Conservation (phyloP, 148 eudicot genomes). For the Gaultheria prostrata region DNA sequence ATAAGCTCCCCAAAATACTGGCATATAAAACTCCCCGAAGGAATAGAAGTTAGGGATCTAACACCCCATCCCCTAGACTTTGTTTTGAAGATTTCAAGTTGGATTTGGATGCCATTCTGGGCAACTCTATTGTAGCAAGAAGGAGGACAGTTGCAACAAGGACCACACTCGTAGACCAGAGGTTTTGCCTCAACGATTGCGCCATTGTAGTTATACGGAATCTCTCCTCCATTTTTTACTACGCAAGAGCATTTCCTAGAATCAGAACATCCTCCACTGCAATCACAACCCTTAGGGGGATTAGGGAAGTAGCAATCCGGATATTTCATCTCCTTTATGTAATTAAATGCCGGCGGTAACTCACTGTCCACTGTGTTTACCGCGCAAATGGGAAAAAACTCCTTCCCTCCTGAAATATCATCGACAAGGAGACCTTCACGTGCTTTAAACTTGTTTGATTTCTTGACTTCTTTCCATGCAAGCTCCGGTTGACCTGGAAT, state of each 20-base stretch:
- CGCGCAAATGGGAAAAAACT: slow-evolving; percentile 50
- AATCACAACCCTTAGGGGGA: slow-evolving; percentile 63
- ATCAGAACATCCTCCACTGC: slow-evolving; percentile 60
- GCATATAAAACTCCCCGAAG: slow-evolving; percentile 89
- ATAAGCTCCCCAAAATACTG: slow-evolving; percentile 90
- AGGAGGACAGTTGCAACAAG: slow-evolving; percentile 74
- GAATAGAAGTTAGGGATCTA: slow-evolving; percentile 60
- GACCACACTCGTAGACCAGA: slow-evolving; percentile 88
- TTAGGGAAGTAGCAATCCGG: slow-evolving; percentile 56
- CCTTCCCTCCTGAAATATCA: slow-evolving; percentile 65
- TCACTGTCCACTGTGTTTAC: slow-evolving; percentile 64
- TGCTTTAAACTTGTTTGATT: slow-evolving; percentile 40
- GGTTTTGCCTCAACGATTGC: slow-evolving; percentile 81
- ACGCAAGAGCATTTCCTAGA: slow-evolving; percentile 64
- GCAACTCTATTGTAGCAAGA: slow-evolving; percentile 76
- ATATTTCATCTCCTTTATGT: slow-evolving; percentile 56
- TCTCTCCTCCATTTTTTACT: slow-evolving; percentile 66
- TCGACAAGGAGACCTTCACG: slow-evolving; percentile 48
- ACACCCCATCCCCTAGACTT: slow-evolving; percentile 89
- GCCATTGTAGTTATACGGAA: slow-evolving; percentile 74
- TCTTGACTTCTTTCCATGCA: slow-evolving; percentile 65
- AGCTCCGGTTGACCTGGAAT: slow-evolving; percentile 69
- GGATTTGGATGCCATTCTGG: slow-evolving; percentile 69
- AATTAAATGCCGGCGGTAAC: slow-evolving; percentile 63
- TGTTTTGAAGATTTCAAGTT: slow-evolving; percentile 89